Conservation (phyloP, 352 stramenopile species). For the Globisporangium acanthophoron region DNA sequence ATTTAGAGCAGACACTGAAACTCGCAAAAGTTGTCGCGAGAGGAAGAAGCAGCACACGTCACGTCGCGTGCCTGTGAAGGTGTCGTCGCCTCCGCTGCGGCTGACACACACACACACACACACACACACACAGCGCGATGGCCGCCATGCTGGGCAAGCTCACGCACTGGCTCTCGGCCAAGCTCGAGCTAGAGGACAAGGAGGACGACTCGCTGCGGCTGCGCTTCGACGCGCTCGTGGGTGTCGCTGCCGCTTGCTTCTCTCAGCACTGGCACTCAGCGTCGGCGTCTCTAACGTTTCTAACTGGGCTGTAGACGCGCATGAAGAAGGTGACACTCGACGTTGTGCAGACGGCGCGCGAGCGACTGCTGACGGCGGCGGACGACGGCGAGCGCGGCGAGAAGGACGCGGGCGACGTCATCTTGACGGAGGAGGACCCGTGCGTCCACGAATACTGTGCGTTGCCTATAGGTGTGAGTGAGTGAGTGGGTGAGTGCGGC, state of each 20-base stretch:
- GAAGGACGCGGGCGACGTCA: background rate
- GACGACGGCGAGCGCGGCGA: background rate
- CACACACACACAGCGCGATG: background rate
- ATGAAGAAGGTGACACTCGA: constrained; percentile 69
- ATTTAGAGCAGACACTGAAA: too few species aligned
- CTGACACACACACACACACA: too few species aligned
- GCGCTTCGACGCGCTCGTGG: constrained; percentile 59
- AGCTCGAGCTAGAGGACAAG: constrained; percentile 51
- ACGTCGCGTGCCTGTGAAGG: too few species aligned
- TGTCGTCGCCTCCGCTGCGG: too few species aligned
- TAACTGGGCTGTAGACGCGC: constrained; percentile 23
- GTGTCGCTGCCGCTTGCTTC: constrained; percentile 1
- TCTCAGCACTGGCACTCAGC: background rate
- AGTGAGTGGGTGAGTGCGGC: background rate
- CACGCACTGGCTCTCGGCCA: constrained; percentile 58
- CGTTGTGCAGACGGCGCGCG: constrained; percentile 36
- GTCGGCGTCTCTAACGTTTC: background rate
- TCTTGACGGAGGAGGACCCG: constrained; percentile 47
- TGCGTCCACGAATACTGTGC: constrained; percentile 61
- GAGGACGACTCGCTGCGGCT: constrained; percentile 43
- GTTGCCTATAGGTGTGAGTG: constrained; percentile 1
- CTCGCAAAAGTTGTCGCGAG: too few species aligned
- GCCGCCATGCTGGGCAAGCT: constrained; percentile 52
- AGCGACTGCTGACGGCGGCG: constrained; percentile 6
- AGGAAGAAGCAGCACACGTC: too few species aligned